Evolutionary conservation across 2,329 filamentous ascomycete genomes (phyloP).

Genomic region (Samsoniella hepiali): DNA sequence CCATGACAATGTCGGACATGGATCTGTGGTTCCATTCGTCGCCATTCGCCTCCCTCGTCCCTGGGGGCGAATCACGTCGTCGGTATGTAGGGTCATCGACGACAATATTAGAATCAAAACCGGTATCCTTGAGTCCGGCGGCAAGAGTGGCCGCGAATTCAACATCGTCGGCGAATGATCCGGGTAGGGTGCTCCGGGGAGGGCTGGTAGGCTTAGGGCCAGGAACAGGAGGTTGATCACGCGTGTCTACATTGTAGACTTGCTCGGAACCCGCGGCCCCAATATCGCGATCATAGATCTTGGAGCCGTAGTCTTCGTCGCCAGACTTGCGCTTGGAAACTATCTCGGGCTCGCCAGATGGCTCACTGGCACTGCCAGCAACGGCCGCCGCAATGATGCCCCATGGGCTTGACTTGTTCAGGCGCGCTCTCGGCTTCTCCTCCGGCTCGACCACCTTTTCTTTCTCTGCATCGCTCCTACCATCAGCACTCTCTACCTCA

Average conservation of each 20-base stretch:
- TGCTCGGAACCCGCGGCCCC: constrained; percentile 24
- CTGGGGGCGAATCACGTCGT: constrained; percentile 61
- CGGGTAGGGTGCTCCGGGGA: constrained; percentile 55
- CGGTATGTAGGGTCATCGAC: constrained; percentile 63
- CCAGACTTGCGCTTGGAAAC: constrained; percentile 20
- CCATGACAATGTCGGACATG: constrained; percentile 46
- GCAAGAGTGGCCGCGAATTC: constrained; percentile 68
- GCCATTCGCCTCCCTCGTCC: constrained; percentile 47
- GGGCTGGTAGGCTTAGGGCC: constrained; percentile 56
- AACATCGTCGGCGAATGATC: constrained; percentile 63
- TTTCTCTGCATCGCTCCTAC: constrained; percentile 32
- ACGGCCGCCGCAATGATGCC: constrained; percentile 51
- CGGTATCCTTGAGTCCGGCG: constrained; percentile 64
- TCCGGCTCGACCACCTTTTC: constrained; percentile 27
- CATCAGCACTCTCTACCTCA: constrained; percentile 56
- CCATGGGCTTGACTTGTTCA: constrained; percentile 47
- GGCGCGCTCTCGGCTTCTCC: constrained; percentile 34
- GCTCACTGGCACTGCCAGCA: constrained; percentile 39
- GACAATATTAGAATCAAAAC: constrained; percentile 68
- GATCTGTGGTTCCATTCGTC: constrained; percentile 47
- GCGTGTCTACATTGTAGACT: constrained; percentile 37
- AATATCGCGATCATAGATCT: constrained; percentile 22
- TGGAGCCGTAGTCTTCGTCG: constrained; percentile 21
- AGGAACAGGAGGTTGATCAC: constrained; percentile 47
- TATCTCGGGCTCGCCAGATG: constrained; percentile 33